A percentile compares a stretch with the other conserved stretches of the same genome.
These are phyloP conservation scores for Nemania diffusa DNA, from an alignment of 2,329 filamentous ascomycete species.

Conservation along the genomic window DNA sequence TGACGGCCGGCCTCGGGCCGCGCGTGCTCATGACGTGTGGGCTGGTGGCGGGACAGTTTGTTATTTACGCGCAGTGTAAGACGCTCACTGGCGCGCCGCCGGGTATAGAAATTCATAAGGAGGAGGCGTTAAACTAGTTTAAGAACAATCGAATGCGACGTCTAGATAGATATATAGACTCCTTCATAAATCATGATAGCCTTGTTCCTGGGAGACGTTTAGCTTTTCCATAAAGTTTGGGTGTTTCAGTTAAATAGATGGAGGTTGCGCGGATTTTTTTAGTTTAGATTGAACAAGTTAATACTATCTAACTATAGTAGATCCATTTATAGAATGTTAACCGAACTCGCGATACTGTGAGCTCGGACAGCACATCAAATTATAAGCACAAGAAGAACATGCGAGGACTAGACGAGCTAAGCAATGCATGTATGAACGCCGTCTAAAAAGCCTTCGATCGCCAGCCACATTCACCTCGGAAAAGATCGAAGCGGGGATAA, in stretches of 20 bases:
- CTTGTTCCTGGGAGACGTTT: neutral
- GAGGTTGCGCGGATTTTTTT: too few species aligned
- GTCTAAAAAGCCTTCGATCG: neutral
- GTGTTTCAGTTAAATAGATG: neutral
- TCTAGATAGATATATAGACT: neutral
- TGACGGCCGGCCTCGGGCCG: conserved; percentile 61
- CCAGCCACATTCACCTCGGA: neutral
- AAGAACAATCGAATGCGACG: too few species aligned
- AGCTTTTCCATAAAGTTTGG: neutral
- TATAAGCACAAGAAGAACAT: neutral
- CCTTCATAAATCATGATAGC: neutral
- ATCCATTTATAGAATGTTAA: too few species aligned
- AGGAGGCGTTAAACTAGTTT: conserved; percentile 44
- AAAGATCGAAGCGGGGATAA: conserved; percentile 1
- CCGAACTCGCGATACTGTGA: neutral
- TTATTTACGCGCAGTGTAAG: conserved; percentile 67
- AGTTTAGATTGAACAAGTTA: too few species aligned
- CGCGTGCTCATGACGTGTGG: conserved; percentile 65
- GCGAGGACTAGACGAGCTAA: neutral
- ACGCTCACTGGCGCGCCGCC: conserved; percentile 62
- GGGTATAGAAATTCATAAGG: conserved; percentile 64
- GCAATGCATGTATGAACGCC: neutral
- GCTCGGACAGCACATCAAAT: neutral
- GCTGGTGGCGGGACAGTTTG: conserved; percentile 63
- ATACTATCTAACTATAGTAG: too few species aligned